Conservation (phyloP, 345 rosid genomes). For the Populus simonii region DNA sequence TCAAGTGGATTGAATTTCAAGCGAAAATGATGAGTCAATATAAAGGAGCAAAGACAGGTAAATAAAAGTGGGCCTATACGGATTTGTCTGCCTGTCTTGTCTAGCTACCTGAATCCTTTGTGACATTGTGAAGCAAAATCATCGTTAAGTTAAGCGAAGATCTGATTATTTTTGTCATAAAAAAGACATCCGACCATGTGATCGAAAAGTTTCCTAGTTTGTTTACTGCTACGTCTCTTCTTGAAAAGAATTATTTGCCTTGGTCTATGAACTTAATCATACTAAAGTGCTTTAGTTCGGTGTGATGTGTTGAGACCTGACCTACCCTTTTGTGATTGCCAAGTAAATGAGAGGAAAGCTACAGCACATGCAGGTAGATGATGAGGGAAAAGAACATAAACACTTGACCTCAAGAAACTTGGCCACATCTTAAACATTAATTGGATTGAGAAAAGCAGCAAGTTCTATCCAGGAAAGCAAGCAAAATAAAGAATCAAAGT, state of each 20-base stretch:
- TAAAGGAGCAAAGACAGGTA: not conserved
- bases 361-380: not conserved
- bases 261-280: not conserved
- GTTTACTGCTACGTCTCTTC: not conserved
- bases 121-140: constrained; percentile 4
- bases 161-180: not conserved
- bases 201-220: not conserved
- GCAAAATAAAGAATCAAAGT: not conserved
- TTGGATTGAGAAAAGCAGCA: not conserved
- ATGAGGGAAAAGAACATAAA: not conserved
- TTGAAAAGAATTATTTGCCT: not conserved
- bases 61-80: not conserved
- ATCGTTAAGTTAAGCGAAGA: not conserved
- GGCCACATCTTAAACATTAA: not conserved
- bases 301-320: not conserved
- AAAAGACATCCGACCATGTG: constrained; percentile 12
- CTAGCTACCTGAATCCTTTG: not conserved
- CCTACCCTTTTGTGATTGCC: not conserved
- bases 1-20: constrained; percentile 15
- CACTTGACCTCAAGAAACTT: no score
- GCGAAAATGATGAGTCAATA: constrained; percentile 24
- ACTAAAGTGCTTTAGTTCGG: not conserved
- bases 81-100: not conserved
- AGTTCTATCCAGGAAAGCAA: not conserved
- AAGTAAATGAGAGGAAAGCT: not conserved